Evolutionary conservation across 768 basidiomycete species (phyloP).

Genomic region (Macrolepiota dolichaula): DNA sequence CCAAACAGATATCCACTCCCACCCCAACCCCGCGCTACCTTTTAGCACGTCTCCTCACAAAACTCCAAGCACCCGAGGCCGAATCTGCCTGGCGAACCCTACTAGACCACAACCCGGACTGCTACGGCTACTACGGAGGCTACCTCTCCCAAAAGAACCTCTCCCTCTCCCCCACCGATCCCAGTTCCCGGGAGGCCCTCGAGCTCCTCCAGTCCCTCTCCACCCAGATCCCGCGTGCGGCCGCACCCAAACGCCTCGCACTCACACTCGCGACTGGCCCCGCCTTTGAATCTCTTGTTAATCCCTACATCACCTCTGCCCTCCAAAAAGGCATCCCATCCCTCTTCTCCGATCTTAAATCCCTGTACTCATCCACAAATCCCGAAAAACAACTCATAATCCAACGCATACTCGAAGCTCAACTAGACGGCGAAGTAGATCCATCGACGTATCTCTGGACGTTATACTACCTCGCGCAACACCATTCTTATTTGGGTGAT

Average conservation of each 20-base stretch:
- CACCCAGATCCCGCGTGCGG: slow-evolving; percentile 60
- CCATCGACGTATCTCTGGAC: slow-evolving; percentile 92
- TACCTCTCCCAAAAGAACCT: slow-evolving; percentile 66
- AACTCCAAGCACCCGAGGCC: slow-evolving; percentile 64
- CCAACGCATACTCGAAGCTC: slow-evolving; percentile 62
- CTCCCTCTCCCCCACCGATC: slow-evolving; percentile 47
- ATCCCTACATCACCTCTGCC: slow-evolving; percentile 64
- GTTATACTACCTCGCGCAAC: slow-evolving; percentile 92
- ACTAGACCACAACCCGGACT: slow-evolving; percentile 84
- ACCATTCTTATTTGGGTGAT: slow-evolving; percentile 65
- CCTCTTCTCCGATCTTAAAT: slow-evolving; percentile 88
- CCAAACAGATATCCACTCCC: slow-evolving; percentile 8
- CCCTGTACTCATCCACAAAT: slow-evolving; percentile 58
- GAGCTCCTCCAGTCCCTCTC: slow-evolving; percentile 57
- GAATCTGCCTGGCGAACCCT: slow-evolving; percentile 78
- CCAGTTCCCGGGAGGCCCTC: slow-evolving; percentile 45
- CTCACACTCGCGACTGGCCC: slow-evolving; percentile 66
- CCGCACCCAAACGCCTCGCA: slow-evolving; percentile 70
- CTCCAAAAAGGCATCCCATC: slow-evolving; percentile 89
- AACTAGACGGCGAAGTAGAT: slow-evolving; percentile 32
- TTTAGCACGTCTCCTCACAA: slow-evolving; percentile 75
- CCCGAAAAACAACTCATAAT: slow-evolving; percentile 61
- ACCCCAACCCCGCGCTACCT: slow-evolving; percentile 7
- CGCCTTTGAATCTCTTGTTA: slow-evolving; percentile 61
- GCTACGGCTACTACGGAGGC: slow-evolving; percentile 73